These are phyloP conservation scores for Ceratorhiza oryzae-sativae DNA, from an alignment of 1,284 basidiomycete genomes.

Conservation along the genomic window DNA sequence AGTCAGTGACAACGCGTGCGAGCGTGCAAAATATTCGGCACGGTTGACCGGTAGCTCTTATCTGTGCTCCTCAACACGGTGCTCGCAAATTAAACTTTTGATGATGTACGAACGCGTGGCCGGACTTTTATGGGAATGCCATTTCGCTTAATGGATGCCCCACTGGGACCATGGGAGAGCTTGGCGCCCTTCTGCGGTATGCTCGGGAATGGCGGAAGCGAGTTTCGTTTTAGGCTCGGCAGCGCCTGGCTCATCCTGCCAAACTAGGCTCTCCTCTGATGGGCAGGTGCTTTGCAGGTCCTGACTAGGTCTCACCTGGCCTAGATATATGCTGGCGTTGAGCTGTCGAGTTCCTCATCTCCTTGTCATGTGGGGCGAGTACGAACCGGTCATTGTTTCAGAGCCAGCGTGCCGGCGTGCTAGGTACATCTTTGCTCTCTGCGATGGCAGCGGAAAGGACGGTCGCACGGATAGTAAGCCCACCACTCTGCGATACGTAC, in stretches of 20 bases:
- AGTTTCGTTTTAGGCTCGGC: background rate
- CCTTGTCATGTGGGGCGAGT: too few relatives aligned
- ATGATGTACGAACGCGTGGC: too few relatives aligned
- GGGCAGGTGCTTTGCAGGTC: background rate
- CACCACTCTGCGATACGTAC: too few relatives aligned
- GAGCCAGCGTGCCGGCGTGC: background rate
- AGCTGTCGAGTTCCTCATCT: too few relatives aligned
- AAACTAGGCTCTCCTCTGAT: background rate
- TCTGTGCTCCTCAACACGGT: too few relatives aligned
- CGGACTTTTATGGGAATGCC: background rate
- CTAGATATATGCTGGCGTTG: background rate
- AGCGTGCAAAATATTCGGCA: too few relatives aligned
- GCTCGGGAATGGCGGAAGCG: background rate
- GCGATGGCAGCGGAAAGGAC: constrained; percentile 32
- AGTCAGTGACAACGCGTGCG: too few relatives aligned
- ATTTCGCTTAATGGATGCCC: background rate
- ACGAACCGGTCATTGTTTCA: background rate
- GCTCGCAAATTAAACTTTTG: too few relatives aligned
- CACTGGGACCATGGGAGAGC: background rate
- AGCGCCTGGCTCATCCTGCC: constrained; percentile 3
- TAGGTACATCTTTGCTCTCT: constrained; percentile 21
- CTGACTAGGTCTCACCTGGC: background rate
- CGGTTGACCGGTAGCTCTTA: too few relatives aligned
- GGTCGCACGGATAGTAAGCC: background rate
- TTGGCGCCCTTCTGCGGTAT: background rate